Conservation (phyloP, 78 protist genomes). For the Isochrysis galbana region DNA sequence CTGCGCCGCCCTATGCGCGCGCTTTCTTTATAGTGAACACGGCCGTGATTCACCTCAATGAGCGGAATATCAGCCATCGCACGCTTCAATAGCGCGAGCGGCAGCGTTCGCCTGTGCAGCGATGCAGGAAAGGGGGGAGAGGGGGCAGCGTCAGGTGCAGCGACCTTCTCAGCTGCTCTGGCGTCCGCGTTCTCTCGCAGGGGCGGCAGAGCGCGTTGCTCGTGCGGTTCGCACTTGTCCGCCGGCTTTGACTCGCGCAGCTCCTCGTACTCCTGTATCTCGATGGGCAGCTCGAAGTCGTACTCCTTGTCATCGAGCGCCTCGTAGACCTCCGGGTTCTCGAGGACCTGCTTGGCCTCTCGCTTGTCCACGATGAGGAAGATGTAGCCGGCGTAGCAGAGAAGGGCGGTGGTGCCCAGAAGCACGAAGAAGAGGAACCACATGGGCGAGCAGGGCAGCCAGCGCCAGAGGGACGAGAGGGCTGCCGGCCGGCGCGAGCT, state of each 20-base stretch:
- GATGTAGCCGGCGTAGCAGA: slow-evolving; percentile 17
- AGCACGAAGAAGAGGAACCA: background rate
- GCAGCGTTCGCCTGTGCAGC: slow-evolving; percentile 10
- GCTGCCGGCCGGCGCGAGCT: too few relatives aligned
- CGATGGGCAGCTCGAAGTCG: background rate
- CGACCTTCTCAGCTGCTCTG: too few relatives aligned
- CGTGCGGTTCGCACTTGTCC: background rate
- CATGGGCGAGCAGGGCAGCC: too few relatives aligned
- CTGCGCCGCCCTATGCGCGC: too few relatives aligned
- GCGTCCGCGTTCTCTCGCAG: too few relatives aligned
- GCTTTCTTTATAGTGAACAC: too few relatives aligned
- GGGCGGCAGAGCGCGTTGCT: background rate
- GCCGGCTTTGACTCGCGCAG: background rate
- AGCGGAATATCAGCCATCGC: slow-evolving; percentile 6
- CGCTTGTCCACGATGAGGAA: background rate
- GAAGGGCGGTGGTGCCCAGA: background rate
- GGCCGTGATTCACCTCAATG: too few relatives aligned
- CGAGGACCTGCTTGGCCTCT: background rate
- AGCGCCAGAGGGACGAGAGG: too few relatives aligned
- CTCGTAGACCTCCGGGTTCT: background rate
- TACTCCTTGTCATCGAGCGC: background rate
- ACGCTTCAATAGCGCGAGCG: background rate
- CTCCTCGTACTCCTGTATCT: background rate
- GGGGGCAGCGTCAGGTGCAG: too few relatives aligned
- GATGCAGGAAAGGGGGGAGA: too few relatives aligned